Conservation (phyloP, 352 stramenopile species). For the Phytophthora sp. region DNA sequence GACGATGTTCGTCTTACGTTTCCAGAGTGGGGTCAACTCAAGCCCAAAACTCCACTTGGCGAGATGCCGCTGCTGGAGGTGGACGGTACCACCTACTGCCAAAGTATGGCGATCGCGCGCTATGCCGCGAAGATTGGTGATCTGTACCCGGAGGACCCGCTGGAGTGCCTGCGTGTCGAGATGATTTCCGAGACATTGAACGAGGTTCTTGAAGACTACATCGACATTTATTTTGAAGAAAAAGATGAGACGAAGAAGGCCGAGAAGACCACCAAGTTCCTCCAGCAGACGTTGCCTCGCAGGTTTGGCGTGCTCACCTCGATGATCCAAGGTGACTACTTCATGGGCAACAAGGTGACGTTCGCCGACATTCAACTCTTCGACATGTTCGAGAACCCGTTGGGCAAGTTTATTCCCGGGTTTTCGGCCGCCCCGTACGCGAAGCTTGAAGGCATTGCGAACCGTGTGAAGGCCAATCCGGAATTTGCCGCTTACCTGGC, state of each 20-base stretch:
- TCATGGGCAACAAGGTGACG: slow-evolving; percentile 53
- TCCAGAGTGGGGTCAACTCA: slow-evolving; percentile 42
- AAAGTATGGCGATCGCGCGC: slow-evolving; percentile 64
- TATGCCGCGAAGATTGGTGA: slow-evolving; percentile 61
- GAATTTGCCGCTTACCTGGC: slow-evolving; percentile 47
- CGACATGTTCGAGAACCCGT: slow-evolving; percentile 49
- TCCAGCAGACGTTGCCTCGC: slow-evolving; percentile 49
- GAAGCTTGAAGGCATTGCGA: slow-evolving; percentile 49
- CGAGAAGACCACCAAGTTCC: slow-evolving; percentile 48
- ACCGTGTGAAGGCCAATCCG: slow-evolving; percentile 34
- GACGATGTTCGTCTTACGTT: slow-evolving; percentile 73
- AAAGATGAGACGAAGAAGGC: slow-evolving; percentile 46
- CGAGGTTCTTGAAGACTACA: slow-evolving; percentile 36
- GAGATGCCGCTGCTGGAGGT: slow-evolving; percentile 60
- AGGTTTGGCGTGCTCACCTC: slow-evolving; percentile 43
- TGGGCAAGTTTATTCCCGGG: slow-evolving; percentile 34
- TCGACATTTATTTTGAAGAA: slow-evolving; percentile 35
- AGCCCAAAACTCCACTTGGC: slow-evolving; percentile 55
- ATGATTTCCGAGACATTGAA: slow-evolving; percentile 54
- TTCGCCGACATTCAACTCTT: slow-evolving; percentile 62
- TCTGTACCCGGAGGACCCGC: slow-evolving; percentile 59
- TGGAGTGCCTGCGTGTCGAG: slow-evolving; percentile 61
- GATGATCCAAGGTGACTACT: slow-evolving; percentile 49
- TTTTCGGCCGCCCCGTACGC: slow-evolving; percentile 48
- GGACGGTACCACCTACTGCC: slow-evolving; percentile 51